Percentiles rank a stretch among this genome's conserved stretches.
These are phyloP conservation scores for Boletellus ananiceps DNA, from an alignment of 768 basidiomycete species.

Conservation along the genomic window DNA sequence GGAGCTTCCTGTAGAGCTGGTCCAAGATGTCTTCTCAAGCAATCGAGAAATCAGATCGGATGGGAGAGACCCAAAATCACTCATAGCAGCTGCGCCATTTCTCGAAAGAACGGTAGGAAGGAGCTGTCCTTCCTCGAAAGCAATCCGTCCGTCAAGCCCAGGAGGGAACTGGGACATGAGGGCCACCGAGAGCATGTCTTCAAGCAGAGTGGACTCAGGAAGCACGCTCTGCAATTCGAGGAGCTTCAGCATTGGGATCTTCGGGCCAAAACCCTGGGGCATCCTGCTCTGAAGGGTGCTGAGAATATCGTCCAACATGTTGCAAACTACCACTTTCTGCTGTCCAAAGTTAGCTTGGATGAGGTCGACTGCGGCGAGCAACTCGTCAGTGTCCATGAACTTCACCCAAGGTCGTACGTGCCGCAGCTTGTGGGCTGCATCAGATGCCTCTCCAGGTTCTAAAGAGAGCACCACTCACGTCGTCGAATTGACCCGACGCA, in stretches of 20 bases:
- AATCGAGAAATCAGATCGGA: slow-evolving; percentile 32
- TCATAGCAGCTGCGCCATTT: neutral
- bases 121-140: slow-evolving; percentile 3
- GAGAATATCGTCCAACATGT: slow-evolving; percentile 37
- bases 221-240: slow-evolving; percentile 35
- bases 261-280: neutral
- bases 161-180: slow-evolving; percentile 34
- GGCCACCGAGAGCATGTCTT: slow-evolving; percentile 44
- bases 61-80: slow-evolving; percentile 8
- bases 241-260: slow-evolving; percentile 35
- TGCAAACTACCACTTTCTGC: slow-evolving; percentile 1
- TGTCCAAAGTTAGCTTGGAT: slow-evolving; percentile 18
- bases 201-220: slow-evolving; percentile 36
- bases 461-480: slow-evolving; percentile 4
- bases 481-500: slow-evolving; percentile 7
- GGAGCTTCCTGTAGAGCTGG: slow-evolving; percentile 39
- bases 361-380: slow-evolving; percentile 44
- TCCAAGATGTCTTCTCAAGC: slow-evolving; percentile 42
- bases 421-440: slow-evolving; percentile 9
- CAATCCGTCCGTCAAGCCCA: slow-evolving; percentile 23
- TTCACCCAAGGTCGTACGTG: slow-evolving; percentile 44
- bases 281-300: slow-evolving; percentile 24
- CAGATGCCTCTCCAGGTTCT: neutral
- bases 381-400: slow-evolving; percentile 42
- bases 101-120: slow-evolving; percentile 7